Conservation (phyloP, 2,329 filamentous ascomycete species). For the Eutypa lata region DNA sequence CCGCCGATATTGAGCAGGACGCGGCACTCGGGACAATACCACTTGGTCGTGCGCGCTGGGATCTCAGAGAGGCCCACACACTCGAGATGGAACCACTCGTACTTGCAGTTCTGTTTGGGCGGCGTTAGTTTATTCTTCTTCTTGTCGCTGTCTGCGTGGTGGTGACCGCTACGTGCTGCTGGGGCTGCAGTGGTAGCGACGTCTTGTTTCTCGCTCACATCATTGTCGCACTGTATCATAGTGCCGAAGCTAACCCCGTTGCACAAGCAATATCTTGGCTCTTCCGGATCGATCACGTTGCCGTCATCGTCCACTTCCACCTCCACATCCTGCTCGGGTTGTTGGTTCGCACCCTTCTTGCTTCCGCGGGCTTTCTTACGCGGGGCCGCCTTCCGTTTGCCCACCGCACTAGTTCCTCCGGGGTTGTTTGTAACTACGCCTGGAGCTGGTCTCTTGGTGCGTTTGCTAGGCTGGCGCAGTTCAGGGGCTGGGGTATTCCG, state of each 20-base stretch:
- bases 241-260: conserved; percentile 76
- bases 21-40: conserved; percentile 80
- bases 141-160: conserved; percentile 11
- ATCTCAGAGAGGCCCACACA: conserved; percentile 69
- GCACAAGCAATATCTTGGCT: conserved; percentile 75
- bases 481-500: conserved; percentile 57
- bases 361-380: conserved; percentile 58
- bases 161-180: conserved; percentile 11
- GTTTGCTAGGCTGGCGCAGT: conserved; percentile 43
- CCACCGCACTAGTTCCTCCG: conserved; percentile 64
- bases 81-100: conserved; percentile 81
- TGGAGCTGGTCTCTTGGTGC: conserved; percentile 68
- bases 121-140: conserved; percentile 23
- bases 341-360: conserved; percentile 41
- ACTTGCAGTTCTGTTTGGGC: conserved; percentile 60
- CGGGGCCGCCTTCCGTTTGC: conserved; percentile 67
- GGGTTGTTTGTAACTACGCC: conserved; percentile 65
- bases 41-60: conserved; percentile 71
- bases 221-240: conserved; percentile 83
- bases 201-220: conserved; percentile 50
- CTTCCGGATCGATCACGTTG: conserved; percentile 69
- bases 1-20: conserved; percentile 60
- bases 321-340: conserved; percentile 43
- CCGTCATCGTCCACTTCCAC: conserved; percentile 66
- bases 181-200: conserved; percentile 8